Conservation (phyloP, 148 eudicot genomes). For the Salicornia ramosissima region DNA sequence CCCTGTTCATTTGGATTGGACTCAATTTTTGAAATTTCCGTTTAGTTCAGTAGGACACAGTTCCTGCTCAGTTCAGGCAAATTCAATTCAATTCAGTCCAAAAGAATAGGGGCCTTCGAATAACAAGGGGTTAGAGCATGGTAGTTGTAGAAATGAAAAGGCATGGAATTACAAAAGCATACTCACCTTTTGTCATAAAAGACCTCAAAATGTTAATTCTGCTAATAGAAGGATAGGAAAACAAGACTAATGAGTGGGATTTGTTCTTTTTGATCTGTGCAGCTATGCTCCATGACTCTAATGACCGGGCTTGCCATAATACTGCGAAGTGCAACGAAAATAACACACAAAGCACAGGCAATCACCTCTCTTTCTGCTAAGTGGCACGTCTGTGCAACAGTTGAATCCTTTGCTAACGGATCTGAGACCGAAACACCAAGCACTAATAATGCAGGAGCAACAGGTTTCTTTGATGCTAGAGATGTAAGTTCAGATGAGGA, state of each 20-base stretch:
- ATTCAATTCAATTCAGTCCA: too few relatives aligned
- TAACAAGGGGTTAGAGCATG: too few relatives aligned
- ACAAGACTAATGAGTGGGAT: too few relatives aligned
- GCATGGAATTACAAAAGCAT: not conserved
- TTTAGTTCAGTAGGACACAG: too few relatives aligned
- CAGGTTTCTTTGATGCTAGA: slow-evolving; percentile 17
- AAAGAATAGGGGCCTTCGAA: too few relatives aligned
- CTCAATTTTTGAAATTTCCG: too few relatives aligned
- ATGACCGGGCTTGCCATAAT: slow-evolving; percentile 71
- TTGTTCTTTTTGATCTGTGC: slow-evolving; percentile 17
- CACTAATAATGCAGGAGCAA: slow-evolving; percentile 1
- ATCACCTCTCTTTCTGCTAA: slow-evolving; percentile 82
- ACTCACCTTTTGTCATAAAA: not conserved
- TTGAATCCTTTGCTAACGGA: slow-evolving; percentile 51
- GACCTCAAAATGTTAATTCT: not conserved
- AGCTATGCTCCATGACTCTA: slow-evolving; percentile 78
- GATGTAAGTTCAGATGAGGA: slow-evolving; percentile 42
- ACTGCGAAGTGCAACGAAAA: slow-evolving; percentile 77
- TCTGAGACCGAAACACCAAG: slow-evolving; percentile 59
- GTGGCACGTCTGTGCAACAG: slow-evolving; percentile 92
- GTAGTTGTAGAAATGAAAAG: too few relatives aligned
- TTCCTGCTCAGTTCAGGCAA: too few relatives aligned
- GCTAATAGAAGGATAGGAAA: not conserved
- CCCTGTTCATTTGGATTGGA: too few relatives aligned
- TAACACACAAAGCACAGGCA: slow-evolving; percentile 89